phyloP scores from a whole-genome alignment of 2,329 filamentous ascomycete genomes.

The Penicillium nordicum region DNA sequence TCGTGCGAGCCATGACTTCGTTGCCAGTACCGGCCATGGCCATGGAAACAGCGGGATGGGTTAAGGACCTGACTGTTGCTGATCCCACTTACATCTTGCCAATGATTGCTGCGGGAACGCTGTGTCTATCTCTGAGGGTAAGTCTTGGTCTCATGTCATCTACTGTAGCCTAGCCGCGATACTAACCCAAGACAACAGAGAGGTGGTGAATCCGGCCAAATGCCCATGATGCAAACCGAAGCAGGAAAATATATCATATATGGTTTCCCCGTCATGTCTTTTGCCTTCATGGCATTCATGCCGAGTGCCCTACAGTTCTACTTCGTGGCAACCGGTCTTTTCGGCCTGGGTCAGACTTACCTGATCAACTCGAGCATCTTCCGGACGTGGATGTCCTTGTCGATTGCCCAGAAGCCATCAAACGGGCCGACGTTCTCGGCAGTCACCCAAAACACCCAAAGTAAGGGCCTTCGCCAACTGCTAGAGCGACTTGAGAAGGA shows the following conservation, averaged over 20 bases:
- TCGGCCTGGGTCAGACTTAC: conserved; percentile 44
- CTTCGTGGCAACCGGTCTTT: conserved; percentile 50
- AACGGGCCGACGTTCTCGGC: neutral
- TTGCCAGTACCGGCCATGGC: conserved; percentile 79
- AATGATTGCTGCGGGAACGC: conserved; percentile 53
- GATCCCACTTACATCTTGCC: conserved; percentile 82
- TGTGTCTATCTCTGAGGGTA: conserved; percentile 60
- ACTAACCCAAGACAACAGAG: conserved; percentile 22
- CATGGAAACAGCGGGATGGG: conserved; percentile 70
- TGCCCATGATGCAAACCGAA: conserved; percentile 29
- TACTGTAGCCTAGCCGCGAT: neutral
- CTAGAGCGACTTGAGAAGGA: conserved; percentile 15
- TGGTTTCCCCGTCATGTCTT: conserved; percentile 52
- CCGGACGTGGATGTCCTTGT: conserved; percentile 29
- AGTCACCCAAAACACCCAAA: conserved; percentile 4
- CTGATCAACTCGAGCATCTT: conserved; percentile 41
- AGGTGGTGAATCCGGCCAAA: conserved; percentile 39
- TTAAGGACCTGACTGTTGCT: conserved; percentile 67
- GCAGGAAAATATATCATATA: conserved; percentile 37
- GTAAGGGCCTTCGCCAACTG: conserved; percentile 18
- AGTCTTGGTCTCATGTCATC: conserved; percentile 24
- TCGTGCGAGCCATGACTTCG: conserved; percentile 68
- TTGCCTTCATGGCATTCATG: conserved; percentile 53
- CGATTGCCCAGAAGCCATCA: conserved; percentile 14
- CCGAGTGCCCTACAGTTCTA: conserved; percentile 61